phyloP scores from a whole-genome alignment of 768 basidiomycete genomes.

The Boletus pseudo-olivaceus region DNA sequence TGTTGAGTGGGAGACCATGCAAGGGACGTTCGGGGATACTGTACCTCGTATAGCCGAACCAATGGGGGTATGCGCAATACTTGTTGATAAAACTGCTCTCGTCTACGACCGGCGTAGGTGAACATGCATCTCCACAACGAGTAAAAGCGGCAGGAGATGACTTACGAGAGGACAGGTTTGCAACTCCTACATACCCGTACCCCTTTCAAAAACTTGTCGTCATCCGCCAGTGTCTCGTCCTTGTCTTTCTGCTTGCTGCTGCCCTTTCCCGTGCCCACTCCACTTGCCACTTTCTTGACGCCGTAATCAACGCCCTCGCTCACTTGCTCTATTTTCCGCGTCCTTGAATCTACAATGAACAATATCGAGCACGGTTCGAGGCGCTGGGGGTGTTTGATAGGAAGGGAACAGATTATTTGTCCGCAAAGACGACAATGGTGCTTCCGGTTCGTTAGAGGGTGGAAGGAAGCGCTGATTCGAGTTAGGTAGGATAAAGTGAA shows the following conservation, averaged over 20 bases:
- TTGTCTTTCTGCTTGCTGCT: slow-evolving; percentile 35
- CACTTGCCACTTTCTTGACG: slow-evolving; percentile 49
- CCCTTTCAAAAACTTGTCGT: slow-evolving; percentile 84
- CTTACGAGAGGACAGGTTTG: slow-evolving; percentile 74
- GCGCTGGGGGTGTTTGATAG: slow-evolving; percentile 68
- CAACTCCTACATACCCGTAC: slow-evolving; percentile 87
- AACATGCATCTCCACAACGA: neutral
- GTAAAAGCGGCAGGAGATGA: slow-evolving; percentile 6
- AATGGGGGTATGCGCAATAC: slow-evolving; percentile 55
- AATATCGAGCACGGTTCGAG: slow-evolving; percentile 70
- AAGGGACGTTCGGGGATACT: slow-evolving; percentile 1
- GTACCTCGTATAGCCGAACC: slow-evolving; percentile 67
- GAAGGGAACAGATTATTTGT: slow-evolving; percentile 85
- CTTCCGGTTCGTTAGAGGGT: slow-evolving; percentile 87
- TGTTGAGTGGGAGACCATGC: neutral
- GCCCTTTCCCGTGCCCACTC: slow-evolving; percentile 1
- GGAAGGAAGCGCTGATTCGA: slow-evolving; percentile 62
- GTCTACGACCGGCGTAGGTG: slow-evolving; percentile 39
- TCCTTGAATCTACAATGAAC: slow-evolving; percentile 80
- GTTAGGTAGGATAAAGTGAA: slow-evolving; percentile 6
- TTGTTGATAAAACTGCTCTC: slow-evolving; percentile 76
- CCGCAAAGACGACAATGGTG: slow-evolving; percentile 97
- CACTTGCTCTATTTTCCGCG: slow-evolving; percentile 79
- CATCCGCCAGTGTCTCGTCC: slow-evolving; percentile 45
- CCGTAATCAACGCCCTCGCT: slow-evolving; percentile 81